Conservation (phyloP, 2,329 filamentous ascomycete genomes). For the Ilyonectria robusta region DNA sequence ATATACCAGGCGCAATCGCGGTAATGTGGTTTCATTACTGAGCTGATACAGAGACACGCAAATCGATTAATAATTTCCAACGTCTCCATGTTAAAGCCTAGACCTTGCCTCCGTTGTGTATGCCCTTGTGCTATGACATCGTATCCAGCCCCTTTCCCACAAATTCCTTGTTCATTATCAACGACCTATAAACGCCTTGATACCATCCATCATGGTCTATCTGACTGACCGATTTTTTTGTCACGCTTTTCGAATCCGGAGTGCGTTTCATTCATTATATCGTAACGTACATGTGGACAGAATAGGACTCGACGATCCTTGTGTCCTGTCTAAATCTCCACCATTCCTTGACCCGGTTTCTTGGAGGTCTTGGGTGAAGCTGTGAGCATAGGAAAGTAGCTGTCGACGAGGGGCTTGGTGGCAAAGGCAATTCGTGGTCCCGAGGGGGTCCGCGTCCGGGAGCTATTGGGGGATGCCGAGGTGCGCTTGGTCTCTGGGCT, state of each 20-base stretch:
- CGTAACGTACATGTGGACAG: slow-evolving; percentile 36
- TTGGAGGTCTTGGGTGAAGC: slow-evolving; percentile 52
- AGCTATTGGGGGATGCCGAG: slow-evolving; percentile 60
- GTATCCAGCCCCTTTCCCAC: neutral
- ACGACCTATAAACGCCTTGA: slow-evolving; percentile 15
- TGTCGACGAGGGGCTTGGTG: slow-evolving; percentile 50
- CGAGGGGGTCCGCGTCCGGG: slow-evolving; percentile 64
- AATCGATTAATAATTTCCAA: neutral
- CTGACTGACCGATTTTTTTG: slow-evolving; percentile 16
- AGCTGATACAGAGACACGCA: neutral
- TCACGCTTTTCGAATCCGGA: neutral
- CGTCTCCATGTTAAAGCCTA: slow-evolving; percentile 10
- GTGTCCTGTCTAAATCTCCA: slow-evolving; percentile 35
- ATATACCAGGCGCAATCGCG: slow-evolving; percentile 19
- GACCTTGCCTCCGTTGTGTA: slow-evolving; percentile 5
- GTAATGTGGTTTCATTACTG: neutral
- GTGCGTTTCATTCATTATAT: slow-evolving; percentile 35
- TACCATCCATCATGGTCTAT: slow-evolving; percentile 25
- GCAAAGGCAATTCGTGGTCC: slow-evolving; percentile 52
- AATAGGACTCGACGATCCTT: neutral
- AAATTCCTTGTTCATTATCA: slow-evolving; percentile 10
- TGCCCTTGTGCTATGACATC: neutral
- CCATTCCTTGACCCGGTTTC: slow-evolving; percentile 41
- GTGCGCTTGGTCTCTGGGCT: slow-evolving; percentile 52
- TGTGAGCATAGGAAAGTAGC: slow-evolving; percentile 59